Percentiles rank a stretch among this genome's conserved stretches.
These are phyloP conservation scores for Cutaneotrichosporon dermatis DNA, from an alignment of 1,284 basidiomycete species.

Conservation along the genomic window DNA sequence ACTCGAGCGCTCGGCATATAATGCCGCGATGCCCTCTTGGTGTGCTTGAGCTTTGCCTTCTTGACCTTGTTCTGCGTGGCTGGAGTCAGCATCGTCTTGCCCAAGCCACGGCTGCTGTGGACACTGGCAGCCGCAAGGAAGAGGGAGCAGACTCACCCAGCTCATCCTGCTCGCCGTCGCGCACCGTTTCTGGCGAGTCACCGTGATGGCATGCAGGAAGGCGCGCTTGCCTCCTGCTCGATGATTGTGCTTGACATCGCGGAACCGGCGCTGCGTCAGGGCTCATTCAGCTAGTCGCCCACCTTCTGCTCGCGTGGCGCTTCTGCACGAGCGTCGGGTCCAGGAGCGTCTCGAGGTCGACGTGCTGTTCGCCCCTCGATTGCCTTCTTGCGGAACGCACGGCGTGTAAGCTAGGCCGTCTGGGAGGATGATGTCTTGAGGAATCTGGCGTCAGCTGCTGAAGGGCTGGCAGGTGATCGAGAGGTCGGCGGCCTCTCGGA, in stretches of 20 bases:
- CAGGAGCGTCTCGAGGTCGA: background rate
- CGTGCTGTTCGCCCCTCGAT: background rate
- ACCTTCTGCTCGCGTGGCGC: slow-evolving; percentile 1
- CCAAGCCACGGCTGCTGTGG: background rate
- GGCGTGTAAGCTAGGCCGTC: background rate
- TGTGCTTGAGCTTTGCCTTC: slow-evolving; percentile 67
- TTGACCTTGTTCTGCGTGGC: slow-evolving; percentile 58
- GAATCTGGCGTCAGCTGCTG: background rate
- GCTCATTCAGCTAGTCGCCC: background rate
- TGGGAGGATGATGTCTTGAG: background rate
- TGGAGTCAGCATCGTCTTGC: slow-evolving; percentile 45
- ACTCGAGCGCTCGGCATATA: slow-evolving; percentile 57
- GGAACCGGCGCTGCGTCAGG: slow-evolving; percentile 56
- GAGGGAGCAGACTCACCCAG: slow-evolving; percentile 37
- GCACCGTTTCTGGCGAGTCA: slow-evolving; percentile 67
- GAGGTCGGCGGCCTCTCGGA: too few relatives aligned
- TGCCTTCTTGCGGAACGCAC: background rate
- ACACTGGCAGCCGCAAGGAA: background rate
- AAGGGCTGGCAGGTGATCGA: background rate
- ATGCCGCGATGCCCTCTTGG: slow-evolving; percentile 59
- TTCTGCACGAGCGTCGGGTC: background rate
- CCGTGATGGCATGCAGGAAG: slow-evolving; percentile 78
- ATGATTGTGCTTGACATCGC: slow-evolving; percentile 77
- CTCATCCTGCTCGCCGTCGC: slow-evolving; percentile 66
- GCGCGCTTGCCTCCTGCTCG: slow-evolving; percentile 82